These are phyloP conservation scores for Leucocoprinus leucothites DNA, from an alignment of 768 basidiomycete genomes.

Conservation along the genomic window DNA sequence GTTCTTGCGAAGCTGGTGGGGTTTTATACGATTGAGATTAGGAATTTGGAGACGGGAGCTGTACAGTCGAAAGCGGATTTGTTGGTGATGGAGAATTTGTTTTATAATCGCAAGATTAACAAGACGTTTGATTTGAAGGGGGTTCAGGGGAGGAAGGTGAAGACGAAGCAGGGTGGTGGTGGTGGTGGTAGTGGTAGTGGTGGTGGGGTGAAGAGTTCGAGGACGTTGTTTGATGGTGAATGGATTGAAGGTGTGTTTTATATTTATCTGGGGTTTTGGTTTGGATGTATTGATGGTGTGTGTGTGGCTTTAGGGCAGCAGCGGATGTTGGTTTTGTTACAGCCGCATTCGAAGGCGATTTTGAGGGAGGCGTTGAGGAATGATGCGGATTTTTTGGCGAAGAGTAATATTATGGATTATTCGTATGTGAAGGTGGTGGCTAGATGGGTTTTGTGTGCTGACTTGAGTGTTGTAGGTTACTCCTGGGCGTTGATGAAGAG, in stretches of 20 bases:
- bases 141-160: slow-evolving; percentile 74
- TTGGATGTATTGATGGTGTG: background rate
- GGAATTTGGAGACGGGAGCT: slow-evolving; percentile 65
- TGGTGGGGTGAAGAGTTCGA: slow-evolving; percentile 36
- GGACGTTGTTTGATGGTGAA: slow-evolving; percentile 77
- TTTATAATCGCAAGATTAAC: slow-evolving; percentile 62
- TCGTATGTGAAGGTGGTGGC: slow-evolving; percentile 45
- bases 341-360: slow-evolving; percentile 71
- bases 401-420: slow-evolving; percentile 85
- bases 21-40: slow-evolving; percentile 76
- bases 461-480: slow-evolving; percentile 39
- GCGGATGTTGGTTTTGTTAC: slow-evolving; percentile 58
- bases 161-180: slow-evolving; percentile 34
- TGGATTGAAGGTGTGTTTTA: slow-evolving; percentile 71
- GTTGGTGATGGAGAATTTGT: slow-evolving; percentile 84
- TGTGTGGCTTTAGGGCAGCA: slow-evolving; percentile 49
- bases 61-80: slow-evolving; percentile 71
- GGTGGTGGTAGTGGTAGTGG: no score
- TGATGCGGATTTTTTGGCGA: slow-evolving; percentile 73
- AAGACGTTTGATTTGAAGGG: slow-evolving; percentile 84
- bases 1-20: slow-evolving; percentile 78
- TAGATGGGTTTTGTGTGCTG: background rate
- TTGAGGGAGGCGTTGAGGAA: slow-evolving; percentile 63
- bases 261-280: background rate
- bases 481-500: slow-evolving; percentile 70